Evolutionary conservation across 1,139 yeast species (phyloP).

Genomic region (Waltiozyma sp.): DNA sequence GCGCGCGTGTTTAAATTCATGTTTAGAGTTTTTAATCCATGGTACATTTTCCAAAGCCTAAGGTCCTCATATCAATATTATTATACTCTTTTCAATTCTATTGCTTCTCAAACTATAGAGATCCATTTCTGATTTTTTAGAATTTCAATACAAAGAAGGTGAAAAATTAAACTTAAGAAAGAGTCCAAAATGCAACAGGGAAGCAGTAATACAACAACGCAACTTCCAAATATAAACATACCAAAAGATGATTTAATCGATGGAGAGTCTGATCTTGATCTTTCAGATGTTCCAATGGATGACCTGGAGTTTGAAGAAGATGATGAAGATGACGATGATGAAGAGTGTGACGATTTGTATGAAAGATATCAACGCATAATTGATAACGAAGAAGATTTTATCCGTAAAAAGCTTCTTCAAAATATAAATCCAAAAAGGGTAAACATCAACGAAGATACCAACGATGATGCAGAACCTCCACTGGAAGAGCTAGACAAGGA

Average conservation of each 20-base stretch:
- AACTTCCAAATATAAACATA: not conserved
- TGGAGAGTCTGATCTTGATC: slow-evolving; percentile 13
- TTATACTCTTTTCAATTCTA: too few species aligned
- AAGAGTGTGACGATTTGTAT: slow-evolving; percentile 10
- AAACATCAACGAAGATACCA: slow-evolving; percentile 12
- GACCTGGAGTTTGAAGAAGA: slow-evolving; percentile 6
- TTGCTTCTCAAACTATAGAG: too few species aligned
- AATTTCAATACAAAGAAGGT: too few species aligned
- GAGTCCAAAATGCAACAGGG: too few species aligned
- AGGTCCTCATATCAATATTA: too few species aligned
- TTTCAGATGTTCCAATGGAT: slow-evolving; percentile 19
- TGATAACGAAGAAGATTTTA: slow-evolving; percentile 12
- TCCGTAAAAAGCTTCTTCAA: slow-evolving; percentile 10
- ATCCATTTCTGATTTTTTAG: too few species aligned
- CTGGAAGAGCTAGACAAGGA: slow-evolving; percentile 29
- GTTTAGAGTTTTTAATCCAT: too few species aligned
- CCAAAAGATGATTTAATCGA: not conserved
- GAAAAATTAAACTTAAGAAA: too few species aligned
- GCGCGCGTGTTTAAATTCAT: too few species aligned
- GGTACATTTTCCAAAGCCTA: too few species aligned
- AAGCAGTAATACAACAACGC: too few species aligned
- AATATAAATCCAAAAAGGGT: slow-evolving; percentile 4
- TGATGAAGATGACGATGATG: slow-evolving; percentile 12
- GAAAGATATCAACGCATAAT: slow-evolving; percentile 4
- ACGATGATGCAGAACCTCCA: slow-evolving; percentile 13